Conservation (phyloP, 176 grass and related monocot species). For the Oryza coarctata region DNA sequence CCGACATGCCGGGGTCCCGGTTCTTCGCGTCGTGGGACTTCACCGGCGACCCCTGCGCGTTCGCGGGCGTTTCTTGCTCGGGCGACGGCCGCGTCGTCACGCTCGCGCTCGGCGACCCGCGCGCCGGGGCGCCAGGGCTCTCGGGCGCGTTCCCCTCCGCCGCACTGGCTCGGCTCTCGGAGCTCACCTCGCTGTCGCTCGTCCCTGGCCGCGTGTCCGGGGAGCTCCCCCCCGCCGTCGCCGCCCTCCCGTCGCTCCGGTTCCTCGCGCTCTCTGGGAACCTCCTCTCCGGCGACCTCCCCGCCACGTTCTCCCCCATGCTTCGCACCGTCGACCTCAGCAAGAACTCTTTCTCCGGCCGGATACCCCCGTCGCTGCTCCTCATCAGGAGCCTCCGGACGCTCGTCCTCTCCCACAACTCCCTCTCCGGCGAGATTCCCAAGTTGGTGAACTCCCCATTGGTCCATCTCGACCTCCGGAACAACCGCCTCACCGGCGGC, state of each 20-base stretch:
- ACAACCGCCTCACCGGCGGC: conserved; percentile 47
- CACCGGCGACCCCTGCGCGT: conserved; percentile 69
- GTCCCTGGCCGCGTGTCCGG: conserved; percentile 64
- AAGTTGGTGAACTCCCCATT: conserved; percentile 30
- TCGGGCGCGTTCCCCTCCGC: conserved; percentile 33
- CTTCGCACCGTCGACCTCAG: conserved; percentile 73
- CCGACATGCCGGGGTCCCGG: conserved; percentile 50
- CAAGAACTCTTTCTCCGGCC: conserved; percentile 53
- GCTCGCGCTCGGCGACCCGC: conserved; percentile 70
- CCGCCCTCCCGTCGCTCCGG: conserved; percentile 51
- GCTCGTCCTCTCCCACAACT: conserved; percentile 69
- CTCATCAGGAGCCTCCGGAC: conserved; percentile 37
- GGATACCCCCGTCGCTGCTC: conserved; percentile 44
- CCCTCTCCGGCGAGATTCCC: conserved; percentile 43
- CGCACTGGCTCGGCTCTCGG: conserved; percentile 40
- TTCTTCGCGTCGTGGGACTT: conserved; percentile 85
- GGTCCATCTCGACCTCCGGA: conserved; percentile 64
- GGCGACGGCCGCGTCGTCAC: conserved; percentile 42
- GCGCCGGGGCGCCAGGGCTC: conserved; percentile 63
- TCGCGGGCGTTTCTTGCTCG: conserved; percentile 60
- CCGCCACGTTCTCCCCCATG: conserved; percentile 24
- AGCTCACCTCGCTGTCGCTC: conserved; percentile 64
- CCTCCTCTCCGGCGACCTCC: conserved; percentile 52
- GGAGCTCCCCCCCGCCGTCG: conserved; percentile 13
- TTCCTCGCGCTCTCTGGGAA: conserved; percentile 70